phyloP scores from a whole-genome alignment of 2,329 filamentous ascomycete species.

The Sclerotinia sclerotiorum region DNA sequence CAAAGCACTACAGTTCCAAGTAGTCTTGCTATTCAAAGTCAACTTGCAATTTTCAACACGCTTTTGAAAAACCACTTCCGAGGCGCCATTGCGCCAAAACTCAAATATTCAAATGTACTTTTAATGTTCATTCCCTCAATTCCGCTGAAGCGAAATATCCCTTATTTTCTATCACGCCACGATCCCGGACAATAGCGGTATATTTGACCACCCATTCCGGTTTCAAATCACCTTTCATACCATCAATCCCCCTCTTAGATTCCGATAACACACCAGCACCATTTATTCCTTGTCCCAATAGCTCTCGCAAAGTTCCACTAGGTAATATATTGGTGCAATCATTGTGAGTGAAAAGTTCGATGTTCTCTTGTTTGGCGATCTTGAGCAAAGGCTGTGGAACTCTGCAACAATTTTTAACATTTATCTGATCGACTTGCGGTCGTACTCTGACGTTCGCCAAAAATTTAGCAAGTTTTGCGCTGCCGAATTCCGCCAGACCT shows the following conservation, averaged over 20 bases:
- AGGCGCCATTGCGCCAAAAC: not conserved
- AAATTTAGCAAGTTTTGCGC: slow-evolving; percentile 76
- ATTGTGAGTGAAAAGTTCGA: slow-evolving; percentile 89
- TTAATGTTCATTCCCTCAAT: slow-evolving; percentile 48
- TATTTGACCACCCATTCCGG: slow-evolving; percentile 98
- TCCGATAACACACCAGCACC: slow-evolving; percentile 74
- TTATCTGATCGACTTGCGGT: slow-evolving; percentile 92
- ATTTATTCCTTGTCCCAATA: slow-evolving; percentile 69
- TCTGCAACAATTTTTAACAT: slow-evolving; percentile 91
- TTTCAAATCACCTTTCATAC: slow-evolving; percentile 73
- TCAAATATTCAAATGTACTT: not conserved
- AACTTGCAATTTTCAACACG: not conserved
- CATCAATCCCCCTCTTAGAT: slow-evolving; percentile 46
- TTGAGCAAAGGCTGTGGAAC: slow-evolving; percentile 84
- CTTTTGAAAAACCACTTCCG: not conserved
- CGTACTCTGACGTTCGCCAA: slow-evolving; percentile 67
- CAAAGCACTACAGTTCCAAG: not conserved
- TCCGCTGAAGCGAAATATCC: slow-evolving; percentile 92
- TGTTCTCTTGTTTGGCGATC: slow-evolving; percentile 77
- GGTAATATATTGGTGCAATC: slow-evolving; percentile 93
- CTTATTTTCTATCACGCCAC: slow-evolving; percentile 97
- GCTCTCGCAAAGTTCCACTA: slow-evolving; percentile 76
- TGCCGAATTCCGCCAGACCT: slow-evolving; percentile 89
- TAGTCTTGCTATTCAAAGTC: not conserved
- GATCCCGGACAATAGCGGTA: slow-evolving; percentile 88